These are phyloP conservation scores for Pisolithus tinctorius DNA, from an alignment of 768 basidiomycete genomes.

Conservation along the genomic window DNA sequence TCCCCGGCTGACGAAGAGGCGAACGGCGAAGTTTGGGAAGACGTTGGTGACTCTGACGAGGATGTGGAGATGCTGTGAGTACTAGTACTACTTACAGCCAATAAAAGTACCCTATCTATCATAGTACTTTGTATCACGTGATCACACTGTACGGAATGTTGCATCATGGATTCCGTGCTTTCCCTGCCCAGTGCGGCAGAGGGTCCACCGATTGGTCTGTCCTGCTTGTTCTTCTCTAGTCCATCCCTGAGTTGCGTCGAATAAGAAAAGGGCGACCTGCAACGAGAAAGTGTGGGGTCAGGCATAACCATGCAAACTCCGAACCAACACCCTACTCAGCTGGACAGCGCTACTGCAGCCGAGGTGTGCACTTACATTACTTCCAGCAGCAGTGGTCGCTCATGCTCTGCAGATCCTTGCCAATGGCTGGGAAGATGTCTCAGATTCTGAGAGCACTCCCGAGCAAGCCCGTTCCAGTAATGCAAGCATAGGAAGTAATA, in stretches of 20 bases:
- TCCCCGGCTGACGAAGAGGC: conserved; percentile 51
- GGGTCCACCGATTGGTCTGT: too few species aligned
- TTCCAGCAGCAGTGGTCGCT: too few species aligned
- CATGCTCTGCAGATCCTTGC: too few species aligned
- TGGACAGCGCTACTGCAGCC: background rate
- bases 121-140: too few species aligned
- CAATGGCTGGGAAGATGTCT: conserved; percentile 31
- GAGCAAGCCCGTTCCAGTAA: conserved; percentile 2
- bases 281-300: background rate
- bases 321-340: background rate
- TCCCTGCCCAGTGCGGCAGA: too few species aligned
- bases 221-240: too few species aligned
- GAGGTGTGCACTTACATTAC: background rate
- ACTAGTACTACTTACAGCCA: background rate
- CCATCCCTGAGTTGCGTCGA: too few species aligned
- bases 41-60: conserved; percentile 49
- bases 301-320: background rate
- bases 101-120: too few species aligned
- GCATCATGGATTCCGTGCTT: too few species aligned
- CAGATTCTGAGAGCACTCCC: conserved; percentile 12
- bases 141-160: too few species aligned
- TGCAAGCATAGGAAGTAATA: conserved; percentile 9
- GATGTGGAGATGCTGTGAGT: conserved; percentile 52
- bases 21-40: conserved; percentile 50
- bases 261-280: background rate